Conservation (phyloP, 169 alveolate species). For the Eimeria acervulina region DNA sequence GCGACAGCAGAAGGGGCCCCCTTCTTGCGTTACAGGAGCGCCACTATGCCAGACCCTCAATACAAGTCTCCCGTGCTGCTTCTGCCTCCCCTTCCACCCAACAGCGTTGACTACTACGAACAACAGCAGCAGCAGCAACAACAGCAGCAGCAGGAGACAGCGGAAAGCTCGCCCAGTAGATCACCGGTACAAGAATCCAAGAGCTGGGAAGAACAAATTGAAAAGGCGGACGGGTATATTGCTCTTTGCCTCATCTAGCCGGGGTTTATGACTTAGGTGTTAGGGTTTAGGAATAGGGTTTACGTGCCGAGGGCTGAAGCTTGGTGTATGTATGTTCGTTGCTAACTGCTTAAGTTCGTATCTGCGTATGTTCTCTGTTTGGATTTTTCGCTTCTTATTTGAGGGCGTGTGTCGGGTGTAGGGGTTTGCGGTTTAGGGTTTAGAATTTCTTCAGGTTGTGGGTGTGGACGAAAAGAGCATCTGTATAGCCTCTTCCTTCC, state of each 20-base stretch:
- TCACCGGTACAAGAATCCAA: not conserved
- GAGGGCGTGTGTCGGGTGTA: not conserved
- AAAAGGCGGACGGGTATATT: slow-evolving; percentile 27
- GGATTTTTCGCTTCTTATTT: too few species aligned
- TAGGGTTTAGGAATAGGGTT: slow-evolving; percentile 22
- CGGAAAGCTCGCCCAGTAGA: not conserved
- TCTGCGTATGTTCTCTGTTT: not conserved
- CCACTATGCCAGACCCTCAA: slow-evolving; percentile 62
- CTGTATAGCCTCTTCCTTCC: not conserved
- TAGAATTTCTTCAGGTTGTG: not conserved
- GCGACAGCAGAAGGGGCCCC: not conserved
- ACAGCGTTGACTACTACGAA: slow-evolving; percentile 57
- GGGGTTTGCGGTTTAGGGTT: not conserved
- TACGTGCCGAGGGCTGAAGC: not conserved
- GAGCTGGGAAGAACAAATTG: slow-evolving; percentile 60
- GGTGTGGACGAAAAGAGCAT: not conserved
- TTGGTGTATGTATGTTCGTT: not conserved
- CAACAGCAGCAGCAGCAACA: slow-evolving; percentile 65
- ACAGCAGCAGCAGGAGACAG: slow-evolving; percentile 16
- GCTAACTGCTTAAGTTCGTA: not conserved
- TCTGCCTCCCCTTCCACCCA: slow-evolving; percentile 71
- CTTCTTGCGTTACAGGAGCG: slow-evolving; percentile 13
- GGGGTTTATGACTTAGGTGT: slow-evolving; percentile 30
- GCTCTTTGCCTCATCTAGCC: not conserved
- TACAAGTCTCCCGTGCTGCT: slow-evolving; percentile 22